phyloP scores from a whole-genome alignment of 768 basidiomycete species.

The Sporobolomyces roseus region DNA sequence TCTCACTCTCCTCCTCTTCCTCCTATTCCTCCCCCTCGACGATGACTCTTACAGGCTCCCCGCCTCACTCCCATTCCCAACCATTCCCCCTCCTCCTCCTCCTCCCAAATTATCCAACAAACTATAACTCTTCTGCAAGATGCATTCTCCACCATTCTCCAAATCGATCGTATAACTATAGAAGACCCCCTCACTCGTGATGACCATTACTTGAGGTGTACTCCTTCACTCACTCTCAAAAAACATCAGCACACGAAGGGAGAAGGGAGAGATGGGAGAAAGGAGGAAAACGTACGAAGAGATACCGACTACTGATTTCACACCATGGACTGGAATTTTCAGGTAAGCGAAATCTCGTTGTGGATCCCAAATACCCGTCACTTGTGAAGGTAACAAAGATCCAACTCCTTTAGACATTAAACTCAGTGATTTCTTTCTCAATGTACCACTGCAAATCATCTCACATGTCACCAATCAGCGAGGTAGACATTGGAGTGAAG shows the following conservation, averaged over 20 bases:
- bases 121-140: conserved; percentile 82
- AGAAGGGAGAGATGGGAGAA: background rate
- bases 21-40: no score
- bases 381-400: conserved; percentile 76
- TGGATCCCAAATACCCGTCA: conserved; percentile 97
- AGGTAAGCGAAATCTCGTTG: conserved; percentile 88
- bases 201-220: conserved; percentile 94
- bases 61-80: conserved; percentile 1
- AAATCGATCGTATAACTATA: conserved; percentile 94
- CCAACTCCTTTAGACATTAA: conserved; percentile 71
- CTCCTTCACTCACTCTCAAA: conserved; percentile 55
- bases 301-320: conserved; percentile 80
- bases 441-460: conserved; percentile 38
- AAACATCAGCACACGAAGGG: background rate
- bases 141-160: conserved; percentile 92
- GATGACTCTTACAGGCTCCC: no score
- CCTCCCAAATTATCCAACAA: no score
- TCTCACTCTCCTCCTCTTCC: background rate
- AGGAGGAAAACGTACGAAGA: conserved; percentile 63
- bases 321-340: conserved; percentile 71
- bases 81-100: no score
- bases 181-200: conserved; percentile 91
- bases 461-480: no score
- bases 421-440: conserved; percentile 63
- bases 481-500: background rate